A percentile compares a stretch with the other conserved stretches of the same genome.
phyloP scores from a whole-genome alignment of 2,329 filamentous ascomycete species.

The Elsinoe fawcettii region DNA sequence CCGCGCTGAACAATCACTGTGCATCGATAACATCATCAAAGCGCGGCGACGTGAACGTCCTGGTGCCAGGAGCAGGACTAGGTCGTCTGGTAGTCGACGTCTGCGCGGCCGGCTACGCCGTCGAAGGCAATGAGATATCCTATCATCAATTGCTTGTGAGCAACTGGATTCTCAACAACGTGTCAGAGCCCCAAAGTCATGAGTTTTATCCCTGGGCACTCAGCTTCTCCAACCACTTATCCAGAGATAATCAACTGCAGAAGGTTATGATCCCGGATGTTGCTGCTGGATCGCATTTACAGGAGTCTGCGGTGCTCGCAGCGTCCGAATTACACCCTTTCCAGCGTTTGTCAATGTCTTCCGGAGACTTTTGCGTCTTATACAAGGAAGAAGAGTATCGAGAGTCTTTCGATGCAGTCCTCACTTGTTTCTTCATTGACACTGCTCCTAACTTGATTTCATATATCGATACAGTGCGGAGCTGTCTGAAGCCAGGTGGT shows the following conservation, averaged over 20 bases:
- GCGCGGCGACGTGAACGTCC: slow-evolving; percentile 46
- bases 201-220: slow-evolving; percentile 78
- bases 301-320: slow-evolving; percentile 23
- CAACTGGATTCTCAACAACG: slow-evolving; percentile 64
- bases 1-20: slow-evolving; percentile 50
- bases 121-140: slow-evolving; percentile 89
- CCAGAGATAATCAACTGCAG: slow-evolving; percentile 65
- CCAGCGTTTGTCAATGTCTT: slow-evolving; percentile 83
- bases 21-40: slow-evolving; percentile 22
- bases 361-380: slow-evolving; percentile 84
- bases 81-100: slow-evolving; percentile 86
- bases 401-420: slow-evolving; percentile 68
- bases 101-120: slow-evolving; percentile 60
- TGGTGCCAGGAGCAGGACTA: slow-evolving; percentile 84
- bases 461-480: slow-evolving; percentile 75
- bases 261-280: slow-evolving; percentile 72
- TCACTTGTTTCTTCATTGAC: slow-evolving; percentile 92
- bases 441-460: slow-evolving; percentile 88
- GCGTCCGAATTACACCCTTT: slow-evolving; percentile 29
- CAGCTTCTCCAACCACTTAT: slow-evolving; percentile 77
- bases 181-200: slow-evolving; percentile 53
- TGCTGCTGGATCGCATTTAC: slow-evolving; percentile 33
- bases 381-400: slow-evolving; percentile 60
- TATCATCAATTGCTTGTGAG: slow-evolving; percentile 93
- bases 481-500: slow-evolving; percentile 70